These are phyloP conservation scores for Candida wancherniae DNA, from an alignment of 805 yeast species.

Conservation along the genomic window DNA sequence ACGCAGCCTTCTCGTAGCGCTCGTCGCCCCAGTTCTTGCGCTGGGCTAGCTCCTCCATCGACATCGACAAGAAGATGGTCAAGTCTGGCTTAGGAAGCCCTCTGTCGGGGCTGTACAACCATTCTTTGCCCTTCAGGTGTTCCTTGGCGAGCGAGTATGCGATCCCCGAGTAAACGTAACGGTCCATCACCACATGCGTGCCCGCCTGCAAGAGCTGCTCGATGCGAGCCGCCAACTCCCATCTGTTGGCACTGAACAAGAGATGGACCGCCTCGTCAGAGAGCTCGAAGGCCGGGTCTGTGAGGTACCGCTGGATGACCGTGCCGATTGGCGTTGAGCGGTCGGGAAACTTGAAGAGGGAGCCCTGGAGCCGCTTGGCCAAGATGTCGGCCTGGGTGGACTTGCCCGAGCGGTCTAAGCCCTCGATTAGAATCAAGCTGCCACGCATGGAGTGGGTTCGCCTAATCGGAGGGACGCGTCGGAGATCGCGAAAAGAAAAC, in stretches of 20 bases:
- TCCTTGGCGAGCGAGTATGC: conserved; percentile 85
- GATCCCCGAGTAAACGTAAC: conserved; percentile 89
- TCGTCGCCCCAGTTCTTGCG: conserved; percentile 93
- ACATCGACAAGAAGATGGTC: conserved; percentile 68
- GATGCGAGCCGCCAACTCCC: conserved; percentile 69
- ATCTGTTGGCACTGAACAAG: conserved; percentile 86
- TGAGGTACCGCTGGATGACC: conserved; percentile 69
- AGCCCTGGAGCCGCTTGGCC: conserved; percentile 17
- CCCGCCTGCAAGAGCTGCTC: conserved; percentile 46
- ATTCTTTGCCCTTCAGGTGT: conserved; percentile 44
- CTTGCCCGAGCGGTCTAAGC: conserved; percentile 92
- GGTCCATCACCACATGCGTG: conserved; percentile 61
- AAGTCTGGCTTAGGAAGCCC: conserved; percentile 88
- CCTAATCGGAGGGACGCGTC: neutral
- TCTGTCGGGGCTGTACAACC: conserved; percentile 79
- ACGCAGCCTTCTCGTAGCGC: conserved; percentile 70
- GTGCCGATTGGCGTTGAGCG: conserved; percentile 78
- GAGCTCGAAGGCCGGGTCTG: conserved; percentile 43
- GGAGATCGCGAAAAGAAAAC: too few species aligned
- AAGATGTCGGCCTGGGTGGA: conserved; percentile 65
- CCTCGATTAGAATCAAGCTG: conserved; percentile 76
- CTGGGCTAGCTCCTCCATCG: conserved; percentile 35
- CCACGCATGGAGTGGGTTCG: conserved; percentile 46
- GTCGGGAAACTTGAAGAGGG: conserved; percentile 78
- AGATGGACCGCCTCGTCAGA: conserved; percentile 83